Base-by-base conservation (phyloP, 2,329 filamentous ascomycete species). In the Ciborinia camelliae region DNA sequence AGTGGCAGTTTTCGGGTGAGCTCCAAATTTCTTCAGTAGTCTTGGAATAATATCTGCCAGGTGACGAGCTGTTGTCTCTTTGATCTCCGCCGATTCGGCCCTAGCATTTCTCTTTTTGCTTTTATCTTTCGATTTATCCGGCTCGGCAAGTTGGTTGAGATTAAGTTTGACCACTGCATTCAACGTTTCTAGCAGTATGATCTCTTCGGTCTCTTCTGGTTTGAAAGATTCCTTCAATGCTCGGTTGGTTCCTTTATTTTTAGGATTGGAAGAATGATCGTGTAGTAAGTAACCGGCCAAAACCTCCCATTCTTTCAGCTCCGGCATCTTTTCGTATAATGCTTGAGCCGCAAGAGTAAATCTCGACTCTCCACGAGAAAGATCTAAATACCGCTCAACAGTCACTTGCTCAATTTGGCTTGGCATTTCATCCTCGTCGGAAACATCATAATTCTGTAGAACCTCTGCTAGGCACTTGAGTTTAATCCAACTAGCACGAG, bases 21-120 rank as follows among this genome's bases (percentile, higher is more conserved):
- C 91, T 6, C 95, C 94, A 71, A 92, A 99, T 74, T 97, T 98
- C 77, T 90, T 97, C 60, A 99, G 81, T 2, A 99, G 84, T 68
- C 86, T 88, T 0, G 95, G 95, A 62, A 98, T 94, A 18, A 90
- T 82, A 45, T 84, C 81, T 10, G 92, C 91, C 45, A 99, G 82
- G 70, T 89, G 86, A 55, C 92, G 82, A 2, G 91, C 91, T 43
- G 90, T 88, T 57, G 90, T 87, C 72, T 97, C 92, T 68, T 91
- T 89, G 32, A 87, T 83, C 66, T 93, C 90, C 7, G 82, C 78
- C 23, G 82, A 77, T 65, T 91, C 87, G 28, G 85, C 81, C 57
- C 85, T 86, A 62, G 86, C 81, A 18, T 80, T 79, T 57, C 70
- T 72, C 72, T 78, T 80, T 68, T 77, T 79, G 20, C 79, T 77